These are phyloP conservation scores for Ophiostoma ulmi DNA, from an alignment of 2,329 filamentous ascomycete genomes.

Conservation along the genomic window DNA sequence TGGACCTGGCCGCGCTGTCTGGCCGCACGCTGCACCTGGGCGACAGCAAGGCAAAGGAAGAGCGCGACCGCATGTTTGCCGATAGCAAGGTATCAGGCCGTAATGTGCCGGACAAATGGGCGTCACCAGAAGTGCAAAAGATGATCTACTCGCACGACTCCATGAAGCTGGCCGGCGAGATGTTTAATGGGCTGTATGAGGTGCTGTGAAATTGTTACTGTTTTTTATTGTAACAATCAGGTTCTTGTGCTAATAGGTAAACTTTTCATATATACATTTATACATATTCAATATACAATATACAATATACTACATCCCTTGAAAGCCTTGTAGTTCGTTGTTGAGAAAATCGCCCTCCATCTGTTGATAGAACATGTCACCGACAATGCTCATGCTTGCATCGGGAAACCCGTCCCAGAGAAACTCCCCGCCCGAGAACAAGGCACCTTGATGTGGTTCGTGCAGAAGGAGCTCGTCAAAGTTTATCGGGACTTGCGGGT, in stretches of 20 bases:
- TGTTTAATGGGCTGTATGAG: neutral
- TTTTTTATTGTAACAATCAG: too few relatives aligned
- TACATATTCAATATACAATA: too few relatives aligned
- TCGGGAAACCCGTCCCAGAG: neutral
- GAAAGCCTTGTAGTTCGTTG: neutral
- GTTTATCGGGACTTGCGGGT: neutral
- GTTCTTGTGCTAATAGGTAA: too few relatives aligned
- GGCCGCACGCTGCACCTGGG: constrained; percentile 30
- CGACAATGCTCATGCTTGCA: neutral
- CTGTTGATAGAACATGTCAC: neutral
- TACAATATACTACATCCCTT: neutral
- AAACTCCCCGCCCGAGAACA: neutral
- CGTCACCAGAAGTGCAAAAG: neutral
- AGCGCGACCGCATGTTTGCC: neutral
- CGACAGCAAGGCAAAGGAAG: neutral
- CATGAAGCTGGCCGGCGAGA: neutral
- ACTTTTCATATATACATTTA: too few relatives aligned
- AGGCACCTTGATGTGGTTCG: neutral
- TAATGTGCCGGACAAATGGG: neutral
- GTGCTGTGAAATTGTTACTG: neutral
- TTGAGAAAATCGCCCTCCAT: neutral
- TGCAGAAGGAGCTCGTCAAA: neutral
- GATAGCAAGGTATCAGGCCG: neutral
- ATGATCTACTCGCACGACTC: neutral
- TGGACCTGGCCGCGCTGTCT: neutral